These are phyloP conservation scores for Cercis canadensis DNA, from an alignment of 306 rosid species.

Conservation along the genomic window DNA sequence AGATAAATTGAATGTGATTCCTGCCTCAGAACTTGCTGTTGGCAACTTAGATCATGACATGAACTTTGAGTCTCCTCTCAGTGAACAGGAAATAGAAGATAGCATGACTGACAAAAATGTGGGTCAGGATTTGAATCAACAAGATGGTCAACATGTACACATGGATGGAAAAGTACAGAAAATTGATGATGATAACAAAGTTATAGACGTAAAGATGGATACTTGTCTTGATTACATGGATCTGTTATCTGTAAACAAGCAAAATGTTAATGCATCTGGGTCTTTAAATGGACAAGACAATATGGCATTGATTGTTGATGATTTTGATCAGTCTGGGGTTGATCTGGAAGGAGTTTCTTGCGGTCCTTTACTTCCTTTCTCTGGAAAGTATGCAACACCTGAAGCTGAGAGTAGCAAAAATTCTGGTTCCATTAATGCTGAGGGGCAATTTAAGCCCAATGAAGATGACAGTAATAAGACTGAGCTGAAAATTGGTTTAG, in stretches of 20 bases:
- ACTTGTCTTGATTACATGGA: conserved; percentile 36
- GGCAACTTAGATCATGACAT: conserved; percentile 40
- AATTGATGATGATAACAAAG: conserved; percentile 37
- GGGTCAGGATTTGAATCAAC: conserved; percentile 40
- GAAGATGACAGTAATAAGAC: conserved; percentile 39
- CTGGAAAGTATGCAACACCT: conserved; percentile 24
- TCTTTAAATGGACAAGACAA: conserved; percentile 39
- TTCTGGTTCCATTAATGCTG: conserved; percentile 29
- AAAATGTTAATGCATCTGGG: conserved; percentile 40
- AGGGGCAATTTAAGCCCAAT: conserved; percentile 38
- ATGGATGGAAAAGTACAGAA: conserved; percentile 50
- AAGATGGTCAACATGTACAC: conserved; percentile 44
- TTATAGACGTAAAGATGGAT: conserved; percentile 48
- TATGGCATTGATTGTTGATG: conserved; percentile 35
- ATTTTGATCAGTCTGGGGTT: conserved; percentile 43
- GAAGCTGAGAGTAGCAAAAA: conserved; percentile 40
- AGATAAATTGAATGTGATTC: conserved; percentile 29
- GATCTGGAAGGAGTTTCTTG: conserved; percentile 48
- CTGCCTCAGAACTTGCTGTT: conserved; percentile 41
- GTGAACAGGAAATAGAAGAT: conserved; percentile 52
- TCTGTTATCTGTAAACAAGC: conserved; percentile 36
- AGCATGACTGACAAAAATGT: conserved; percentile 37
- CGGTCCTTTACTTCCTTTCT: conserved; percentile 34
- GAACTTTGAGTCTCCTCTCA: conserved; percentile 42
- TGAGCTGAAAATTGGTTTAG: conserved; percentile 42